These are phyloP conservation scores for Candida taoyuanica DNA, from an alignment of 805 yeast species.

Conservation along the genomic window DNA sequence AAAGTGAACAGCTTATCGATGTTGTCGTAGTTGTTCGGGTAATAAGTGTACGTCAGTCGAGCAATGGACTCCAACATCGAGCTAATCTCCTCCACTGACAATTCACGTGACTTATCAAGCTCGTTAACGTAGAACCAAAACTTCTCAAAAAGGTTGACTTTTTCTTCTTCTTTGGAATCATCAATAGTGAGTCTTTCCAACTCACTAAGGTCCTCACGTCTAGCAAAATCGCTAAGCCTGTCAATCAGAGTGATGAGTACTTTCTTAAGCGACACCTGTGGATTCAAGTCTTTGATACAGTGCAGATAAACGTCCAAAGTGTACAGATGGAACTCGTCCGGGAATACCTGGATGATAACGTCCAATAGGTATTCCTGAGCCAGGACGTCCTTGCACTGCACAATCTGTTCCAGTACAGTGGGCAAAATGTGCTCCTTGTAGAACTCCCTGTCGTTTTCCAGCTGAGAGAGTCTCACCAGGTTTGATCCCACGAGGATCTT, in stretches of 20 bases:
- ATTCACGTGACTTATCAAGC: conserved; percentile 50
- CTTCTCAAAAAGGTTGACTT: conserved; percentile 45
- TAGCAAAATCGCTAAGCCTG: conserved; percentile 55
- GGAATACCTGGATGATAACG: conserved; percentile 90
- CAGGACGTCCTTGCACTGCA: conserved; percentile 85
- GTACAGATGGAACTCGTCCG: conserved; percentile 81
- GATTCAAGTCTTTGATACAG: conserved; percentile 62
- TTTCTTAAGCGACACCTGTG: conserved; percentile 62
- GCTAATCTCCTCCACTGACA: conserved; percentile 64
- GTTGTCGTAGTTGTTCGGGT: conserved; percentile 55
- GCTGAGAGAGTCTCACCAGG: conserved; percentile 80
- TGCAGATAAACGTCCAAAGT: conserved; percentile 66
- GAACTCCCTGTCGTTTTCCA: conserved; percentile 59
- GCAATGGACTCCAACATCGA: conserved; percentile 62
- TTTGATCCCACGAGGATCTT: conserved; percentile 92
- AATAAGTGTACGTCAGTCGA: conserved; percentile 59
- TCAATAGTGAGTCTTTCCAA: conserved; percentile 18
- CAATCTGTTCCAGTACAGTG: conserved; percentile 77
- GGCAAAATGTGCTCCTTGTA: conserved; percentile 60
- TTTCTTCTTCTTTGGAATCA: neutral
- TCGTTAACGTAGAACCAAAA: conserved; percentile 64
- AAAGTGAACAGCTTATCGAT: conserved; percentile 58
- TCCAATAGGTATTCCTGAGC: conserved; percentile 93
- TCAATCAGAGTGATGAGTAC: conserved; percentile 68
- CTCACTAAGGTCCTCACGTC: conserved; percentile 31